Evolutionary conservation across 805 yeast genomes (phyloP).

Genomic region (Clavispora fructus): DNA sequence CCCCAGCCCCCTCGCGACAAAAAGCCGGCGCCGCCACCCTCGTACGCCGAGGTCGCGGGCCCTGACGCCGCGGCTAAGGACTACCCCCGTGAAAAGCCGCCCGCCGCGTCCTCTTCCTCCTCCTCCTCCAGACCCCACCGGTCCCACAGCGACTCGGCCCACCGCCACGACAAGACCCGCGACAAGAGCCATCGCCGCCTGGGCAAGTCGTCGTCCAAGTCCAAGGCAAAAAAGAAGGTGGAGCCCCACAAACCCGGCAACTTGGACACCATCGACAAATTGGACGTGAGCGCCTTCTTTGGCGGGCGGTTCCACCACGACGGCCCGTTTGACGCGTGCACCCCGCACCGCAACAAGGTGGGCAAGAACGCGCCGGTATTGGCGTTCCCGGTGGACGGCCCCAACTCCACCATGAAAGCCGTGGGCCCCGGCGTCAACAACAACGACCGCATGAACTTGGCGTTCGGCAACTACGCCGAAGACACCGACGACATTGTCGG

Average conservation of each 20-base stretch:
- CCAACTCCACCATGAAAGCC: slow-evolving; percentile 80
- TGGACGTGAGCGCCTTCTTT: slow-evolving; percentile 92
- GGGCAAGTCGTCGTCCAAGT: slow-evolving; percentile 15
- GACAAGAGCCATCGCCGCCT: slow-evolving; percentile 11
- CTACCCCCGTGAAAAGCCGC: slow-evolving; percentile 51
- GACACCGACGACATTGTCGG: slow-evolving; percentile 43
- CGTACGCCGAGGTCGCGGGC: slow-evolving; percentile 69
- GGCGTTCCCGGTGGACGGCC: slow-evolving; percentile 96
- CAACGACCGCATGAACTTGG: slow-evolving; percentile 57
- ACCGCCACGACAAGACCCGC: slow-evolving; percentile 10
- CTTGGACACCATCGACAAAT: slow-evolving; percentile 88
- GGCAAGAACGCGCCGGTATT: slow-evolving; percentile 78
- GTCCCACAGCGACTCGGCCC: slow-evolving; percentile 15
- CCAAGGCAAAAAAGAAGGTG: slow-evolving; percentile 37
- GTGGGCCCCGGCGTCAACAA: slow-evolving; percentile 45
- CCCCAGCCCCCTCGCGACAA: slow-evolving; percentile 29
- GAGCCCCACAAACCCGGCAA: slow-evolving; percentile 56
- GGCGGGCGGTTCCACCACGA: slow-evolving; percentile 97
- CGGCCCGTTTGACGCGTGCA: slow-evolving; percentile 98
- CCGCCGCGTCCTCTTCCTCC: slow-evolving; percentile 16
- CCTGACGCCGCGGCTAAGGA: slow-evolving; percentile 34
- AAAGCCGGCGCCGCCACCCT: slow-evolving; percentile 45
- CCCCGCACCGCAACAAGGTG: slow-evolving; percentile 88
- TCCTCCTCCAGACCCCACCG: slow-evolving; percentile 16
- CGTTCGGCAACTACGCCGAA: slow-evolving; percentile 59